Percentiles rank a stretch among this genome's conserved stretches.
Conservation (phyloP, 768 basidiomycete species). For the Leucocoprinus leucothites region DNA sequence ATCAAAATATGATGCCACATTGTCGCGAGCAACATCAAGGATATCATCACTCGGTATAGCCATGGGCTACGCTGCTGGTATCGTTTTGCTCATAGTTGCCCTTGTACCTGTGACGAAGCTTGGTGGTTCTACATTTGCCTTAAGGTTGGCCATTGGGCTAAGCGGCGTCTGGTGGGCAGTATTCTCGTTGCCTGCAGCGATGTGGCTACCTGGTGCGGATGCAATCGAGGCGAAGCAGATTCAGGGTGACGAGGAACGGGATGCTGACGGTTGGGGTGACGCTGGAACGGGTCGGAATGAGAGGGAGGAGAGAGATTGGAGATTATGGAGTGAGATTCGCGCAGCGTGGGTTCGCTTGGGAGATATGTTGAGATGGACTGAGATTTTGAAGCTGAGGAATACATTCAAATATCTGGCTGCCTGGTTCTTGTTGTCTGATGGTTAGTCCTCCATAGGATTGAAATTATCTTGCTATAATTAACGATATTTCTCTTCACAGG, state of each 20-base stretch:
- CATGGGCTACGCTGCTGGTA: conserved; percentile 82
- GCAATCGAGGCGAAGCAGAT: conserved; percentile 1
- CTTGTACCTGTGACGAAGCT: conserved; percentile 74
- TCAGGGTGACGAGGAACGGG: conserved; percentile 14
- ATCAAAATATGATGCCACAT: conserved; percentile 46
- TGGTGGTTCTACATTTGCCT: conserved; percentile 72
- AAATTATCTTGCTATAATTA: background rate
- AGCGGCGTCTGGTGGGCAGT: conserved; percentile 89
- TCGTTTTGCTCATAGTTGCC: conserved; percentile 67
- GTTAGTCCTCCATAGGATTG: conserved; percentile 36
- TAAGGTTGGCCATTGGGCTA: conserved; percentile 80
- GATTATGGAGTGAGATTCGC: conserved; percentile 45
- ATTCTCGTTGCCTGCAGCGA: conserved; percentile 74
- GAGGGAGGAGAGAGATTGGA: conserved; percentile 35
- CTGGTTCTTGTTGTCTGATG: conserved; percentile 94
- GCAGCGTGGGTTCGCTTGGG: conserved; percentile 77
- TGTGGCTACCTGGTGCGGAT: conserved; percentile 60
- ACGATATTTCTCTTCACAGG: conserved; percentile 38
- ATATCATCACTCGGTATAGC: conserved; percentile 88
- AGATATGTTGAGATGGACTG: conserved; percentile 67
- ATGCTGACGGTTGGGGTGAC: conserved; percentile 12
- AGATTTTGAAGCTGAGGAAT: conserved; percentile 72
- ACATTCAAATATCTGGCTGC: conserved; percentile 90
- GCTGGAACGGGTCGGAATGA: conserved; percentile 16
- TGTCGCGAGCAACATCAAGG: conserved; percentile 74